Base-by-base conservation (phyloP, 345 rosid genomes). In the Pugionium cornutum region DNA sequence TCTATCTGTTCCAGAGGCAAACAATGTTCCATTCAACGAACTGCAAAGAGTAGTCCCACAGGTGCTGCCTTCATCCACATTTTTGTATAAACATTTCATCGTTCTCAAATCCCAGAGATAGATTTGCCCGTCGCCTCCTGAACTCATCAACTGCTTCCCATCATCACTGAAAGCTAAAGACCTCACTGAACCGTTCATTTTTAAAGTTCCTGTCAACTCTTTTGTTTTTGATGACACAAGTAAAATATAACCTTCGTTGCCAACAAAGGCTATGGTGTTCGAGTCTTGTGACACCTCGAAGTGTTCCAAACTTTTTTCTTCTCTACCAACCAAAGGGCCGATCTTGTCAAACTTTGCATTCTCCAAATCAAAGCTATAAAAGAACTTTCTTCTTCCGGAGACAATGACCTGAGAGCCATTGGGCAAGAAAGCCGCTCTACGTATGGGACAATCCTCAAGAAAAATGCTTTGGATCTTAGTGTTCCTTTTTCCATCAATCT, bases 41-140 rank as follows among this genome's bases (percentile, higher is more conserved):
- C 87, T 79, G 77, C 89, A 83, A 39, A 86, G 81, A 6, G 87
- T 59, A 3, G 94, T 89, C 39, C 96, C 94, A 62, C 74, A 76
- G n/a, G 89, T 77, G 64, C 89, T 89, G 50, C 98, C 97, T 54
- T 89, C 97, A 64, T 92, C 98, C 1, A 81, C 90, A 5, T 79
- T 92, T 77, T 86, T 89, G 67, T 83, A 84, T 69, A 92, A 73
- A 75, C 98, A 89, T 9, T 80, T 76, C 83, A 81, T 79, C 2
- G 86, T 92, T 68, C 97, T 80, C 72, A 89, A 81, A 69, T 92
- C 98, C 98, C 97, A 92, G 53, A 80, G 86, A 44, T 89, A 92
- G 33, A 92, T 77, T 53, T 88, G 89, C 4, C 98, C 96, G 18
- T 92, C 97, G 3, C 98, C 97, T 34, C 96, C 97, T 35, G 88